Evolutionary conservation across 2,329 filamentous ascomycete species (phyloP).

Genomic region (Diaporthe sp.): DNA sequence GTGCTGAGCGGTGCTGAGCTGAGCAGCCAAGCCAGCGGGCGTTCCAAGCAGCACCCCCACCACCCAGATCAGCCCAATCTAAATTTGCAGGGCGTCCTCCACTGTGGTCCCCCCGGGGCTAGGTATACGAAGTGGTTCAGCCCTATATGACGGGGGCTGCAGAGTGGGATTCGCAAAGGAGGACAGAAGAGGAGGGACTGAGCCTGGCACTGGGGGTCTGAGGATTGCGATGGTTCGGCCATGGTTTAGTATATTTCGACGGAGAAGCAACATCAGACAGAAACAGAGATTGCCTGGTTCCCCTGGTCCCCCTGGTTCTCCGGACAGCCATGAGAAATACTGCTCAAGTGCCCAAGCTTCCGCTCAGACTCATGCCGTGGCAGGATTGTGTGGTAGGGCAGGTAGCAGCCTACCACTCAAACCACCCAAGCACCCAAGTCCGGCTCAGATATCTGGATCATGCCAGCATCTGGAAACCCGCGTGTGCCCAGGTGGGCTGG

Average conservation of each 20-base stretch:
- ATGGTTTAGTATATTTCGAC: constrained; percentile 10
- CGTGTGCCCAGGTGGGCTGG: too few species aligned
- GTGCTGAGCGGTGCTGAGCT: neutral
- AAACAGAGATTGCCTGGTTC: neutral
- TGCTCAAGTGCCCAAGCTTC: constrained; percentile 15
- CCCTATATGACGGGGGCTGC: constrained; percentile 11
- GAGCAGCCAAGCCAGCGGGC: constrained; percentile 9
- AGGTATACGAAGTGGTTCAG: neutral
- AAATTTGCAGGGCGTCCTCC: constrained; percentile 14
- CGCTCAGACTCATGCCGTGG: constrained; percentile 19
- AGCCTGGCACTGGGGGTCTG: neutral
- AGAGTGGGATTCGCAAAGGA: constrained; percentile 13
- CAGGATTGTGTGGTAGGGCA: constrained; percentile 18
- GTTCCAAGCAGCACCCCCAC: constrained; percentile 16
- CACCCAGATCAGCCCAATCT: constrained; percentile 10
- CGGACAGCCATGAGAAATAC: neutral
- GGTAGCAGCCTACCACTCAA: neutral
- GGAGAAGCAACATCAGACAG: constrained; percentile 10
- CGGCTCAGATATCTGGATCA: constrained; percentile 14
- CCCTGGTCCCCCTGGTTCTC: neutral
- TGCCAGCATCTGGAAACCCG: constrained; percentile 7
- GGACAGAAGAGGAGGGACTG: neutral
- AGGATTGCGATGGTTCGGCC: neutral
- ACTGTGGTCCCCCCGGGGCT: neutral
- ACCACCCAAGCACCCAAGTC: neutral